phyloP scores from a whole-genome alignment of 1,139 yeast genomes.

The Zygosaccharomyces sapae region DNA sequence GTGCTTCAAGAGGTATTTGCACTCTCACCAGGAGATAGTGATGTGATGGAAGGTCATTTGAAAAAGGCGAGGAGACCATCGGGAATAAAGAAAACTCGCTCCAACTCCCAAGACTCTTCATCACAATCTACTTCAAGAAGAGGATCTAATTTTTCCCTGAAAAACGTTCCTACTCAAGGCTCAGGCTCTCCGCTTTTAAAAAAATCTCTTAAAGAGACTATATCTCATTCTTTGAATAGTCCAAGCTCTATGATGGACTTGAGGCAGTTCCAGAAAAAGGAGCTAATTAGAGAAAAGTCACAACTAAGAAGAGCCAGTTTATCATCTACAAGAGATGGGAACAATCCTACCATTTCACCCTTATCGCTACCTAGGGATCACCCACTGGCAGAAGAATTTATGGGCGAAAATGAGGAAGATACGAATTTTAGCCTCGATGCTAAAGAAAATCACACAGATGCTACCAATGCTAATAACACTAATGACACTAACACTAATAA shows the following conservation, averaged over 20 bases:
- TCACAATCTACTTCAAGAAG: slow-evolving; percentile 21
- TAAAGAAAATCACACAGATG: neutral
- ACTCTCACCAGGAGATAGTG: slow-evolving; percentile 34
- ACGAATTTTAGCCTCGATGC: slow-evolving; percentile 6
- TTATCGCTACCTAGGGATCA: slow-evolving; percentile 12
- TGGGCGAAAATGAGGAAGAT: neutral
- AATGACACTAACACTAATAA: neutral
- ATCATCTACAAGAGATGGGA: slow-evolving; percentile 1
- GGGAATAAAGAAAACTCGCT: slow-evolving; percentile 10
- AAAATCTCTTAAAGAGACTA: slow-evolving; percentile 23
- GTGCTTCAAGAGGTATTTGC: slow-evolving; percentile 70
- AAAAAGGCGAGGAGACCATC: slow-evolving; percentile 8
- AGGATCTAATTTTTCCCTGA: slow-evolving; percentile 26
- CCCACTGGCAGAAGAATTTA: slow-evolving; percentile 8
- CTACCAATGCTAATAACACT: neutral
- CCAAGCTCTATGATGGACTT: slow-evolving; percentile 34
- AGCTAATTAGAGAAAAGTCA: slow-evolving; percentile 20
- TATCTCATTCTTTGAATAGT: slow-evolving; percentile 28
- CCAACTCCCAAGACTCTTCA: slow-evolving; percentile 9
- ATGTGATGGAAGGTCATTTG: neutral
- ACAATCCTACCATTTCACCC: slow-evolving; percentile 12
- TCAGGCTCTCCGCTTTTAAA: slow-evolving; percentile 25
- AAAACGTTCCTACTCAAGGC: slow-evolving; percentile 13
- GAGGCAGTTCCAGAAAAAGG: slow-evolving; percentile 30
- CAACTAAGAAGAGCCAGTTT: slow-evolving; percentile 5